phyloP scores from a whole-genome alignment of 2,329 filamentous ascomycete genomes.

The Chaetomiaceae sp. region DNA sequence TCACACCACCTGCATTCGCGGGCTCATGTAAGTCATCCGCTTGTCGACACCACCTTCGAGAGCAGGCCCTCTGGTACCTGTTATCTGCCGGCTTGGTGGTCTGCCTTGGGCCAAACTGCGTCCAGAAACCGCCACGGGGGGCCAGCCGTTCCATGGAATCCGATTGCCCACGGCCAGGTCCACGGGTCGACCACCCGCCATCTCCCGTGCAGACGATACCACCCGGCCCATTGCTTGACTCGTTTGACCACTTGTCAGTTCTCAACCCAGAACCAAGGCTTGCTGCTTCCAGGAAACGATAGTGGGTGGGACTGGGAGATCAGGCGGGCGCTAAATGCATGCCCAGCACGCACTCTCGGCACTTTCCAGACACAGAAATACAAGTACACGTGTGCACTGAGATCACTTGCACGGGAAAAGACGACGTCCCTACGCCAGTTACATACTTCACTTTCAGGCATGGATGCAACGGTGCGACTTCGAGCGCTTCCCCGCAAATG shows the following conservation, averaged over 20 bases:
- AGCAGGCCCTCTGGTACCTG: neutral
- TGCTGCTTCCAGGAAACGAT: conserved; percentile 14
- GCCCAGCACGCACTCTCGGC: conserved; percentile 1
- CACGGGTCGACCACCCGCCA: conserved; percentile 13
- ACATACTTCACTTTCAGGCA: too few species aligned
- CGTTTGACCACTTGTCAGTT: too few species aligned
- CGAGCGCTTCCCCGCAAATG: neutral
- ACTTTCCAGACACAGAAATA: neutral
- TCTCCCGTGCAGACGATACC: neutral
- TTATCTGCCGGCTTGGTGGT: conserved; percentile 7
- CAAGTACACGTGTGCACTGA: too few species aligned
- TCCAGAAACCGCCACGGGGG: too few species aligned
- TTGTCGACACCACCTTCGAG: conserved; percentile 17
- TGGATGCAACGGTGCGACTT: neutral
- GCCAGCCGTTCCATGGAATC: too few species aligned
- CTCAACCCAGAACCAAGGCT: conserved; percentile 18
- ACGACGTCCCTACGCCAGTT: too few species aligned
- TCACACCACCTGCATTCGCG: conserved; percentile 11
- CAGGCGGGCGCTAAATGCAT: conserved; percentile 15
- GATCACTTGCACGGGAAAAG: too few species aligned
- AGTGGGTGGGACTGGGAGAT: conserved; percentile 7
- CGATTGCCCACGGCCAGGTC: conserved; percentile 7
- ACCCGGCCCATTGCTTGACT: too few species aligned
- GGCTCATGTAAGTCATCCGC: conserved; percentile 25
- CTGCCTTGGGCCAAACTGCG: neutral